A percentile compares a stretch with the other conserved stretches of the same genome.
These are phyloP conservation scores for Monosporozyma yasuniensis DNA, from an alignment of 805 yeast genomes.

Conservation along the genomic window DNA sequence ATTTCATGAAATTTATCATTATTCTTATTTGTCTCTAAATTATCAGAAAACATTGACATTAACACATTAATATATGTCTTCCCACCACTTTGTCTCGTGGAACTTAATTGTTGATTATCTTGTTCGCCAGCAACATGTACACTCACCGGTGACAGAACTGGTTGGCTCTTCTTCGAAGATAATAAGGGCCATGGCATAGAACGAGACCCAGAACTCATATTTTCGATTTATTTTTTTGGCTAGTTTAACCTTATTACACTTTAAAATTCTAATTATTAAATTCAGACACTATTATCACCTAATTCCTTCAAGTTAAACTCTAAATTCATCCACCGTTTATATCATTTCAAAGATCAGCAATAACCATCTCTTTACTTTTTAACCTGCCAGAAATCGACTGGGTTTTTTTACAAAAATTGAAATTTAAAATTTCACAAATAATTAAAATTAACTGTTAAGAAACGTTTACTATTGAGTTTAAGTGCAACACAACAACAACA, in stretches of 20 bases:
- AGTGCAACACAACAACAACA: neutral
- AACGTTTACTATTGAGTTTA: neutral
- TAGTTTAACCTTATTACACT: no score
- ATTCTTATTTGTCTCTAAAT: constrained; percentile 50
- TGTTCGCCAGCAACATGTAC: neutral
- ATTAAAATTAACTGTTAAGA: neutral
- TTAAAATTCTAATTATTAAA: no score
- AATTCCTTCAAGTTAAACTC: neutral
- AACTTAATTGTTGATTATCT: neutral
- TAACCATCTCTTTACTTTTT: neutral
- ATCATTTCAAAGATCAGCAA: no score
- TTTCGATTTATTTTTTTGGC: neutral
- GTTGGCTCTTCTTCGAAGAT: neutral
- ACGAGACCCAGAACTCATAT: neutral
- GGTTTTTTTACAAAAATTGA: neutral
- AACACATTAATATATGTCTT: constrained; percentile 1
- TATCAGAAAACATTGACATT: neutral
- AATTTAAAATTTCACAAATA: neutral
- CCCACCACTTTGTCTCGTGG: neutral
- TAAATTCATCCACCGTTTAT: no score
- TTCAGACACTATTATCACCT: neutral
- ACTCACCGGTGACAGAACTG: neutral
- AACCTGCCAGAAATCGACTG: neutral
- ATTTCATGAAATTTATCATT: constrained; percentile 67
- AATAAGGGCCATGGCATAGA: neutral